phyloP scores from a whole-genome alignment of 257 asterid genomes.

The Solanum okadae region DNA sequence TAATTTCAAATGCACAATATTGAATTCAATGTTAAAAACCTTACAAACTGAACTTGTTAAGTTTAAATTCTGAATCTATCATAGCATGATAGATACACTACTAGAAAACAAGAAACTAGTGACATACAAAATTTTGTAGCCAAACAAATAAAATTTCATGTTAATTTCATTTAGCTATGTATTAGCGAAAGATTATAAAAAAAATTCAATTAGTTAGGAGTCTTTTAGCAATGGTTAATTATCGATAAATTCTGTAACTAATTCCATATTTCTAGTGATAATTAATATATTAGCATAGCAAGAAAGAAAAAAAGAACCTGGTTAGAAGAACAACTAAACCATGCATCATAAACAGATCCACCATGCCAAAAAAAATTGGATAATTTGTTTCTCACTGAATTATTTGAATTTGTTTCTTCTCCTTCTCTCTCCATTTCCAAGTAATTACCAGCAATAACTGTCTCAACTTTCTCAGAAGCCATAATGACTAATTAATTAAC shows the following conservation, averaged over 20 bases:
- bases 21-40: not conserved
- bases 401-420: slow-evolving; percentile 29
- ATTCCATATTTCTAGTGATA: not conserved
- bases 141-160: not conserved
- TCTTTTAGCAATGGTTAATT: not conserved
- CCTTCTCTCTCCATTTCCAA: slow-evolving; percentile 76
- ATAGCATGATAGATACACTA: not conserved
- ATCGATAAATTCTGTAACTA: too few relatives aligned
- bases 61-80: too few relatives aligned
- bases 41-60: too few relatives aligned
- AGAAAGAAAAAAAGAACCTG: slow-evolving; percentile 27
- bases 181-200: not conserved
- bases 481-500: slow-evolving; percentile 7
- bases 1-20: not conserved
- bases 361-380: slow-evolving; percentile 80
- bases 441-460: slow-evolving; percentile 73
- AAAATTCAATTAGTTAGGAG: too few relatives aligned
- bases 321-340: slow-evolving; percentile 88
- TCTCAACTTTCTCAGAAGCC: slow-evolving; percentile 84
- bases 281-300: not conserved
- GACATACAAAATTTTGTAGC: not conserved
- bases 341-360: slow-evolving; percentile 92
- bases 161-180: too few relatives aligned
- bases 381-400: slow-evolving; percentile 31
- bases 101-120: not conserved